Conservation (phyloP, 495 filamentous ascomycete genomes). For the Trichoderma parareesei region DNA sequence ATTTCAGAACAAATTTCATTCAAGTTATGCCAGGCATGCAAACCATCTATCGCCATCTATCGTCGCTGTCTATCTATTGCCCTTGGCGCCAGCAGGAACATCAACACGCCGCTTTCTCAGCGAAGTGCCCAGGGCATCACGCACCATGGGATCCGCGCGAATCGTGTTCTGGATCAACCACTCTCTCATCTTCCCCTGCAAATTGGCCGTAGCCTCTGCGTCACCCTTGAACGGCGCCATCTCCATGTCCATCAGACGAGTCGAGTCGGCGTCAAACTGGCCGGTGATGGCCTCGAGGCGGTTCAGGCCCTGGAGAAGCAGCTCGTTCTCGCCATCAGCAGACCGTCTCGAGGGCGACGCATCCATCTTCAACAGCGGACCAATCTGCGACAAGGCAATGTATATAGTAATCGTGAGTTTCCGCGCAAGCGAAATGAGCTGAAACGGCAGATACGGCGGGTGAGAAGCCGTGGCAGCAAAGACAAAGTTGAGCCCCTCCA, state of each 20-base stretch:
- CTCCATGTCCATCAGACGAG: conserved; percentile 63
- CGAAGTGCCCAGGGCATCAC: conserved; percentile 59
- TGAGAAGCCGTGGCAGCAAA: conserved; percentile 41
- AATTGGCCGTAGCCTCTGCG: conserved; percentile 44
- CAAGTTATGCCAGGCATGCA: neutral
- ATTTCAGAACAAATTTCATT: neutral
- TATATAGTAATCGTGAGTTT: conserved; percentile 72
- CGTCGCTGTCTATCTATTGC: conserved; percentile 30
- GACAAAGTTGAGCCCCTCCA: conserved; percentile 55
- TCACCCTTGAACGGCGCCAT: conserved; percentile 77
- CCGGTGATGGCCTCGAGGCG: conserved; percentile 46
- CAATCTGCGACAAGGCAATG: conserved; percentile 83
- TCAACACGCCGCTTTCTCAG: conserved; percentile 49
- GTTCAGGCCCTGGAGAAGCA: conserved; percentile 42
- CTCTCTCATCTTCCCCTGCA: conserved; percentile 63
- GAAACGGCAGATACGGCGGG: conserved; percentile 76
- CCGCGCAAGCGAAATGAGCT: conserved; percentile 68
- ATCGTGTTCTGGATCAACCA: conserved; percentile 72
- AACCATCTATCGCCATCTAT: conserved; percentile 9
- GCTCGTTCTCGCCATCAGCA: conserved; percentile 28
- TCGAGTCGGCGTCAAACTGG: conserved; percentile 56
- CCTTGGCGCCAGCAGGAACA: conserved; percentile 47
- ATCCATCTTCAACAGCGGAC: conserved; percentile 46
- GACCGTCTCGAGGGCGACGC: conserved; percentile 16
- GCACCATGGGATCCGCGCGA: conserved; percentile 63